Percentiles rank a stretch among this genome's conserved stretches.
Conservation (phyloP, 2,329 filamentous ascomycete genomes). For the Penicillium sp. region DNA sequence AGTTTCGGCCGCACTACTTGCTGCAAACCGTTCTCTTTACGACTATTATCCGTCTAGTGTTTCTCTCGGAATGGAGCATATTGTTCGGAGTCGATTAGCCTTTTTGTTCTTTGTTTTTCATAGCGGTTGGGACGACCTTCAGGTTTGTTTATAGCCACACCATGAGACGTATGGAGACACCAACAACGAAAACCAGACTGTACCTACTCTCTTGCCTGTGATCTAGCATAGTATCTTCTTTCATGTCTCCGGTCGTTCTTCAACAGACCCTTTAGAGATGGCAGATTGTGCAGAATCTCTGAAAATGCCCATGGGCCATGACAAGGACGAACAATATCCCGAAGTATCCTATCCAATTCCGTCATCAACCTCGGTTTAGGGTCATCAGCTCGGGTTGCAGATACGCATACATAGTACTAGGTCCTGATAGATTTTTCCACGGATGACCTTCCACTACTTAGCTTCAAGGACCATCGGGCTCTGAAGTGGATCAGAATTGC, state of each 20-base stretch:
- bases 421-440: background rate
- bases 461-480: background rate
- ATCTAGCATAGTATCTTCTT: background rate
- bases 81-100: background rate
- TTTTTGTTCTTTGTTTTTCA: background rate
- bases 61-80: background rate
- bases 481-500: no score
- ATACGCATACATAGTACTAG: no score
- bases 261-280: background rate
- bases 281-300: background rate
- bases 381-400: background rate
- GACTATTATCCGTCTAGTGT: background rate
- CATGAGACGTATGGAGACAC: slow-evolving; percentile 5
- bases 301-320: no score
- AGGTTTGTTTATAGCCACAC: slow-evolving; percentile 3
- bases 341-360: background rate
- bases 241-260: background rate
- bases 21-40: slow-evolving; percentile 1
- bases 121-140: background rate
- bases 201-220: background rate
- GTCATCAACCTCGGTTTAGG: background rate
- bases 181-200: slow-evolving; percentile 2
- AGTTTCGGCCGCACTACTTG: background rate
- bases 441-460: background rate
- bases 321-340: background rate